Percentiles rank a stretch among this genome's conserved stretches.
Evolutionary conservation across 202 grass and related monocot species (phyloP).

Genomic region (Panicum hallii): DNA sequence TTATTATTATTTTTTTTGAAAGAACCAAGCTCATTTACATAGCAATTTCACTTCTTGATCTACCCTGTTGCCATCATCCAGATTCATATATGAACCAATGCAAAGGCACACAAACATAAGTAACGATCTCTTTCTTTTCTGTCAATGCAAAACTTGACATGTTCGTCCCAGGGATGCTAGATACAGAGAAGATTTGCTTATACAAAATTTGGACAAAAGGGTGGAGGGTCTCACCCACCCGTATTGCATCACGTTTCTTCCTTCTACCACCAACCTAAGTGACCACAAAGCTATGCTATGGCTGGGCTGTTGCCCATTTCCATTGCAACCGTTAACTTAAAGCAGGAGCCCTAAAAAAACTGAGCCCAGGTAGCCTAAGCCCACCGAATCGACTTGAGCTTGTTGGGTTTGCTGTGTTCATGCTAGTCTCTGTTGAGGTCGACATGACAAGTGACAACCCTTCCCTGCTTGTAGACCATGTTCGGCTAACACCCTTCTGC

Average conservation of each 20-base stretch:
- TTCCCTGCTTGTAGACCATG: slow-evolving; percentile 8
- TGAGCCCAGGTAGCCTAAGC: slow-evolving; percentile 14
- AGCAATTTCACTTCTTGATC: neutral
- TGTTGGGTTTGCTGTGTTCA: neutral
- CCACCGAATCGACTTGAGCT: slow-evolving; percentile 32
- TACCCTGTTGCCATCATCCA: too few species aligned
- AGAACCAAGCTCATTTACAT: neutral
- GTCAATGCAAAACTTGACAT: slow-evolving; percentile 1
- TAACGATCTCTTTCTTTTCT: neutral
- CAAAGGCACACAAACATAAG: neutral
- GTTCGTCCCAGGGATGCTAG: neutral
- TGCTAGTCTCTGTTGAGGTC: neutral
- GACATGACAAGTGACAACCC: neutral
- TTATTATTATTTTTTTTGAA: too few species aligned
- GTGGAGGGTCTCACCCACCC: neutral
- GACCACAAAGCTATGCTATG: neutral
- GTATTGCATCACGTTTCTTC: neutral
- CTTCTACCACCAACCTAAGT: neutral
- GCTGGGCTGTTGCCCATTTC: neutral
- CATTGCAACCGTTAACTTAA: neutral
- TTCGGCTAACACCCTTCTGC: neutral
- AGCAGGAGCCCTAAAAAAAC: neutral
- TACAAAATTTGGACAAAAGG: neutral
- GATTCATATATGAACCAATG: neutral
- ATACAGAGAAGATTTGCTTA: neutral